Evolutionary conservation across 2,329 filamentous ascomycete genomes (phyloP), one percentile per base, ranked within the genome.

Genomic region (Rutstroemia sp.): DNA sequence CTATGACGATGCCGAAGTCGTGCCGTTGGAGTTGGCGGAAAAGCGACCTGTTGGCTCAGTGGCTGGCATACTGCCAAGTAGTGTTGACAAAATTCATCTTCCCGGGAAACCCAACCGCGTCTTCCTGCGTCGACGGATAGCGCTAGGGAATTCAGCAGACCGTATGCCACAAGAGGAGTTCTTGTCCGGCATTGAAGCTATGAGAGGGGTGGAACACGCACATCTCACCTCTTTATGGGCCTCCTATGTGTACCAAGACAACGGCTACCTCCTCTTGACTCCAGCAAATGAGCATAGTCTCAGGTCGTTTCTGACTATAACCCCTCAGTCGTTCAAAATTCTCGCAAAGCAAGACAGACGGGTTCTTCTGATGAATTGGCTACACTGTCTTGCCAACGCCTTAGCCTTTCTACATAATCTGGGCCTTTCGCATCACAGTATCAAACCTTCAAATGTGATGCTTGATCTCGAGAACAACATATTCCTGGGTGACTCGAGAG

Each of bases 151-250:
- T 4, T 67, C 71, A 6, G 63, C 68, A 3, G 77, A 78, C 9
- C 71, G 75, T 38, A 73, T 82, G 56, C 65, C 75, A 27, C 66
- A 69, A 14, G 75, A 77, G 34, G 79, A 82, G 9, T 87, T 89
- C 65, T 70, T 83, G 30, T 75, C 78, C 57, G 82, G 86, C 60
- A 71, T 89, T 44, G 77, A 81, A 57, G 75, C 74, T 55, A 78
- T 86, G 60, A 80, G 75, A 62, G 73, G 75, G 53, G 67, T 88
- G 16, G 76, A 82, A 57, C 86, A 89, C 66, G 78, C 83, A 45
- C 87, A 91, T 66, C 76, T 91, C 57, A 80, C 83, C n/a, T 83
- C 81, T 10, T 80, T 87, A 44, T 89, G 82, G 78, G 82, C 81
- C 2, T 88, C 87, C 0, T 91, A 90, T 67, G 82, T 79, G 2